phyloP scores from a whole-genome alignment of 2,329 filamentous ascomycete species.

The Diplodia mutila region DNA sequence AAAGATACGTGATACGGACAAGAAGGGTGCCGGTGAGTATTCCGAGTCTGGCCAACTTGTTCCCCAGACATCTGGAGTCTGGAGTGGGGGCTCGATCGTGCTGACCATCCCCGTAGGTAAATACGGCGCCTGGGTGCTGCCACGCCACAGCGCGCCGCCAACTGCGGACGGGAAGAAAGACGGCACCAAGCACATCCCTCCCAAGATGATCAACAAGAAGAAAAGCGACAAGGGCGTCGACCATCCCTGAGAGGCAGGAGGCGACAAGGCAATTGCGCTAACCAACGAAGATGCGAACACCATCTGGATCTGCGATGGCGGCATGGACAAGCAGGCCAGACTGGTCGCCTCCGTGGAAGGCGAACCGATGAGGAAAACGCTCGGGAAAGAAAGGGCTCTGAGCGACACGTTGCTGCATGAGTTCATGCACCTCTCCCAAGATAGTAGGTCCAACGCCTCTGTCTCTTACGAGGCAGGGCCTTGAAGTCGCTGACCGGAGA shows the following conservation, averaged over 20 bases:
- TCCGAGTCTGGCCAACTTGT: no score
- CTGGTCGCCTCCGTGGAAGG: neutral
- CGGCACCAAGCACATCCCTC: neutral
- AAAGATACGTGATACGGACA: neutral
- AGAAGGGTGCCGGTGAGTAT: neutral
- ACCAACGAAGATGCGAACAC: neutral
- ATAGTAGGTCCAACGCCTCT: no score
- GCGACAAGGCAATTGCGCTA: neutral
- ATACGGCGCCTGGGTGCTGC: neutral
- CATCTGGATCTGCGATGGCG: neutral
- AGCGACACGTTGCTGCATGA: neutral
- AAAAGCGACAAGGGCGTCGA: neutral
- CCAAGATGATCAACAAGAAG: neutral
- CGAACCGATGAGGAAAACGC: neutral
- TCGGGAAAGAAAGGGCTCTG: neutral
- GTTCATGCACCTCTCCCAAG: neutral
- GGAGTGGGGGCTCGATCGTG: no score
- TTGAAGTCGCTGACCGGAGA: no score
- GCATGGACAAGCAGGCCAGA: neutral
- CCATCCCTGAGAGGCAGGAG: neutral
- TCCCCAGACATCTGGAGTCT: no score
- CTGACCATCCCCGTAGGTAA: neutral
- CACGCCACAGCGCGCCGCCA: neutral
- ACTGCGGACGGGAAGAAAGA: neutral
- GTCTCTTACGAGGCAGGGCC: no score